A percentile compares a stretch with the other conserved stretches of the same genome.
phyloP scores from a whole-genome alignment of 805 yeast genomes.

The Yarrowia hollandica region DNA sequence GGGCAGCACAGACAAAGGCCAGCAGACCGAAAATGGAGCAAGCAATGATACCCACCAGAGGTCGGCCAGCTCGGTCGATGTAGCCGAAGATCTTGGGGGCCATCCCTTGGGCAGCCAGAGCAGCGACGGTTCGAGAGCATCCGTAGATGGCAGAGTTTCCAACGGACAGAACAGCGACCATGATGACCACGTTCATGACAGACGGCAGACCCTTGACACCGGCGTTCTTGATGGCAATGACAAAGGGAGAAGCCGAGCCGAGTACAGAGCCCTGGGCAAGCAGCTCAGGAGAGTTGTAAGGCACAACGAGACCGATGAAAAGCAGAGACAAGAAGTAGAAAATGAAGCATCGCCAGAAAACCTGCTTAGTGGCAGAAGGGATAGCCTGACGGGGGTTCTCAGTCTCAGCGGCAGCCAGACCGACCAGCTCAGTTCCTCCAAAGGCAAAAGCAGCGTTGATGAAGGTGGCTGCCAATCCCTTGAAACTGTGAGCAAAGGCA shows the following conservation, averaged over 20 bases:
- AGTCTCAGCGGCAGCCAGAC: slow-evolving; percentile 71
- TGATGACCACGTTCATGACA: slow-evolving; percentile 64
- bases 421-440: slow-evolving; percentile 69
- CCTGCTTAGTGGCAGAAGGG: slow-evolving; percentile 72
- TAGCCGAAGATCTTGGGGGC: slow-evolving; percentile 61
- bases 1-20: slow-evolving; percentile 60
- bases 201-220: slow-evolving; percentile 66
- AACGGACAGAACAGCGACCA: slow-evolving; percentile 64
- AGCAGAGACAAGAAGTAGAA: slow-evolving; percentile 62
- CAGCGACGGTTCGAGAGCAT: slow-evolving; percentile 63
- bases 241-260: slow-evolving; percentile 67
- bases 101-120: slow-evolving; percentile 60
- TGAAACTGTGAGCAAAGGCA: slow-evolving; percentile 65
- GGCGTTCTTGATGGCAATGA: slow-evolving; percentile 64
- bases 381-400: slow-evolving; percentile 62
- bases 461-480: slow-evolving; percentile 66
- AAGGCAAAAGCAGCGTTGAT: slow-evolving; percentile 73
- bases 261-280: slow-evolving; percentile 51
- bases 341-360: slow-evolving; percentile 70
- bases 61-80: slow-evolving; percentile 72
- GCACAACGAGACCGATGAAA: slow-evolving; percentile 64
- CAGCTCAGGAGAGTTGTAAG: slow-evolving; percentile 52
- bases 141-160: slow-evolving; percentile 68
- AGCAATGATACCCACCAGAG: slow-evolving; percentile 58
- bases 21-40: slow-evolving; percentile 51